Percentiles rank a stretch among this genome's conserved stretches.
Evolutionary conservation across 2,329 filamentous ascomycete species (phyloP).

Genomic region (Apiospora aurea): DNA sequence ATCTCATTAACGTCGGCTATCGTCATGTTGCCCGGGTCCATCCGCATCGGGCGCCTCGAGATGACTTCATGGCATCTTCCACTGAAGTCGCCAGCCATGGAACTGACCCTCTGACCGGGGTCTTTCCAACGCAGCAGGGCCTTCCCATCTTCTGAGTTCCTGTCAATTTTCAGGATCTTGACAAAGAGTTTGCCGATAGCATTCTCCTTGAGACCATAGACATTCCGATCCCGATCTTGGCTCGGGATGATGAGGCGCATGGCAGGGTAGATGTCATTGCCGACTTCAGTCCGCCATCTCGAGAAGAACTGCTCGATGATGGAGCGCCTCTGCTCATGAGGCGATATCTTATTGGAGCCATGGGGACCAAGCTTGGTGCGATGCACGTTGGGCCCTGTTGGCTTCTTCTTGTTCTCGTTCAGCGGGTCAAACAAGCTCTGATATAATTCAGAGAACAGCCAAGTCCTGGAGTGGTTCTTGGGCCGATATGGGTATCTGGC

Average conservation of each 20-base stretch:
- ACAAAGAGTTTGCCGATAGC: conserved; percentile 90
- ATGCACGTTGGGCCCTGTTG: conserved; percentile 54
- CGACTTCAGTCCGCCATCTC: conserved; percentile 87
- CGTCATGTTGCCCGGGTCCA: conserved; percentile 76
- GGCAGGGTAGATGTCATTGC: conserved; percentile 91
- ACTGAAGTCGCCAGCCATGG: conserved; percentile 88
- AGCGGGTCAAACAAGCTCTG: conserved; percentile 81
- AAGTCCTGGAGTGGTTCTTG: conserved; percentile 77
- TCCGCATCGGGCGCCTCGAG: conserved; percentile 80
- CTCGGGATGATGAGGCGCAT: conserved; percentile 91
- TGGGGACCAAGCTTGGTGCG: conserved; percentile 67
- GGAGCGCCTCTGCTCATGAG: conserved; percentile 78
- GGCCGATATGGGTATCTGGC: conserved; percentile 83
- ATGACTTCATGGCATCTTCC: conserved; percentile 88
- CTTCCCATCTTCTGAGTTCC: conserved; percentile 86
- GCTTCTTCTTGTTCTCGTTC: conserved; percentile 80
- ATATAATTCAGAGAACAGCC: conserved; percentile 84
- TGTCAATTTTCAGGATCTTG: conserved; percentile 90
- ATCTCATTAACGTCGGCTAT: conserved; percentile 90
- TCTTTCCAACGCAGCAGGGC: conserved; percentile 92
- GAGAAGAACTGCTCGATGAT: conserved; percentile 88
- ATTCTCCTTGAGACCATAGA: conserved; percentile 95
- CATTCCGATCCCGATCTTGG: conserved; percentile 88
- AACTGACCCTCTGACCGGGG: conserved; percentile 71
- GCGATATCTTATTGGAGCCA: conserved; percentile 65